A percentile compares a stretch with the other conserved stretches of the same genome.
Conservation (phyloP, 805 yeast species). For the Candida hungchunana region DNA sequence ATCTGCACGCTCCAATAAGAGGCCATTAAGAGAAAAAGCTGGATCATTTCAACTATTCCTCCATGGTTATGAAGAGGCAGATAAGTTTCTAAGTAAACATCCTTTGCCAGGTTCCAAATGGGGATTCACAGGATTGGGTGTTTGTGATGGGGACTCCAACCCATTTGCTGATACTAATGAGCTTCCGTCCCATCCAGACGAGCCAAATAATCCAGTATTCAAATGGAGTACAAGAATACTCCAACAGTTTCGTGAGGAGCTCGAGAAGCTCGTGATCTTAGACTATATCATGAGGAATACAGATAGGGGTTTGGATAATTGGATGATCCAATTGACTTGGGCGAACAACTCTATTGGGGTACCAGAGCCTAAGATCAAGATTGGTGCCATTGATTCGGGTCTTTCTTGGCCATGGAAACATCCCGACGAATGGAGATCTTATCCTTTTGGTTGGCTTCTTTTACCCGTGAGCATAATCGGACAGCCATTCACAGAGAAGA, state of each 20-base stretch:
- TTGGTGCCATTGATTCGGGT: constrained; percentile 77
- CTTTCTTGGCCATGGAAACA: constrained; percentile 78
- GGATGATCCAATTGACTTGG: constrained; percentile 70
- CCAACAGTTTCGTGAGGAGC: constrained; percentile 50
- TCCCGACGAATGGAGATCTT: constrained; percentile 78
- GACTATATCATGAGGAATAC: constrained; percentile 75
- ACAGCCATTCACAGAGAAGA: constrained; percentile 55
- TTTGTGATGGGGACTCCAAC: constrained; percentile 1
- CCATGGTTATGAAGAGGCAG: constrained; percentile 55
- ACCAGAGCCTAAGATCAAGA: constrained; percentile 38
- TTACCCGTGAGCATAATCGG: constrained; percentile 61
- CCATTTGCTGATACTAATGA: not conserved
- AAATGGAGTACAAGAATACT: constrained; percentile 50
- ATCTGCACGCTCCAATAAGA: constrained; percentile 18
- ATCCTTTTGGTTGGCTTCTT: constrained; percentile 76
- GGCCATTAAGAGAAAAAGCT: constrained; percentile 41
- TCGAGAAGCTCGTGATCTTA: constrained; percentile 65
- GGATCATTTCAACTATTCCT: constrained; percentile 69
- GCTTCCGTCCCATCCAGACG: not conserved
- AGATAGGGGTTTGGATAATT: constrained; percentile 69
- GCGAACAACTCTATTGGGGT: constrained; percentile 22
- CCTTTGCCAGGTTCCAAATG: constrained; percentile 51
- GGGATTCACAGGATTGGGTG: constrained; percentile 16
- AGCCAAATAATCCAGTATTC: constrained; percentile 29
- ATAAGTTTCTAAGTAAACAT: constrained; percentile 47